These are phyloP conservation scores for Nissolia schottii DNA, from an alignment of 306 rosid genomes.

Conservation along the genomic window DNA sequence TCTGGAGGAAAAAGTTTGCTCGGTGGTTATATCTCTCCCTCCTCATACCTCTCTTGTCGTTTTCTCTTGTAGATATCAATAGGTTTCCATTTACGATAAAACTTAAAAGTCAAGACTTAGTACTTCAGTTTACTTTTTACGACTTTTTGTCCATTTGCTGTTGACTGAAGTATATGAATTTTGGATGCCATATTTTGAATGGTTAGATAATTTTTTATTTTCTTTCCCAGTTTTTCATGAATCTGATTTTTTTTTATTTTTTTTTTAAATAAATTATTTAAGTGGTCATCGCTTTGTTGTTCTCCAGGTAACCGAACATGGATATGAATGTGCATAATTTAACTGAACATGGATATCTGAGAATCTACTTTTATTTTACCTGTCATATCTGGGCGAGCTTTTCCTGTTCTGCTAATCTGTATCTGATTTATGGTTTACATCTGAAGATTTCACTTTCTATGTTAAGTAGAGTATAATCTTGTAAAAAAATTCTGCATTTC, in stretches of 20 bases:
- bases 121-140: background rate
- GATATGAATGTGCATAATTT: background rate
- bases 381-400: background rate
- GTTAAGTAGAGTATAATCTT: conserved; percentile 20
- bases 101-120: background rate
- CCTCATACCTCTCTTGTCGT: background rate
- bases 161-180: background rate
- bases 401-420: background rate
- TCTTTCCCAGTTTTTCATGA: background rate
- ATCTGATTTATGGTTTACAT: background rate
- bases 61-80: background rate
- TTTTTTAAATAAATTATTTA: background rate
- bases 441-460: background rate
- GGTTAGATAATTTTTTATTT: background rate
- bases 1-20: background rate
- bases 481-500: conserved; percentile 18
- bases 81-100: background rate
- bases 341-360: background rate
- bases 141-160: background rate
- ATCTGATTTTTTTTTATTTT: background rate
- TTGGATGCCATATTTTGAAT: background rate
- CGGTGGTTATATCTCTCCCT: background rate
- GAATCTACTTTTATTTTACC: background rate
- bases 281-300: background rate
- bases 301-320: background rate